phyloP scores from a whole-genome alignment of 768 basidiomycete species.

The Jaapia argillacea region DNA sequence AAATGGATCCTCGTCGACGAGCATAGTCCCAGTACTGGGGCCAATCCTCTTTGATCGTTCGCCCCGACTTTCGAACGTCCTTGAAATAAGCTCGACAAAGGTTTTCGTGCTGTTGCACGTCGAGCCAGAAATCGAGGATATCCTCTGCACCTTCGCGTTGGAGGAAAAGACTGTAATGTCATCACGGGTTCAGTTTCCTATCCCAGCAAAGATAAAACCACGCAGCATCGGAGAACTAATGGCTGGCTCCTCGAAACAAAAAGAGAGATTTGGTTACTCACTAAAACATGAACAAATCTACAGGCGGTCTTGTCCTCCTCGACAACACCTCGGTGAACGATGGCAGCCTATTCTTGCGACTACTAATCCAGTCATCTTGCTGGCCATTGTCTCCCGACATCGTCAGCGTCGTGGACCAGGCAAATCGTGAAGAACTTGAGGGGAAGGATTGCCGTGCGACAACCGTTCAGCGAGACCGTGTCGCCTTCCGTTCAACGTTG shows the following conservation, averaged over 20 bases:
- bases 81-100: constrained; percentile 98
- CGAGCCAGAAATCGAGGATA: constrained; percentile 96
- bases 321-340: constrained; percentile 88
- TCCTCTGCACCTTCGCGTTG: constrained; percentile 96
- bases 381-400: constrained; percentile 20
- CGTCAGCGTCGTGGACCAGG: neutral
- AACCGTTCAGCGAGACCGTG: too few species aligned
- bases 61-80: constrained; percentile 91
- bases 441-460: too few species aligned
- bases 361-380: constrained; percentile 68
- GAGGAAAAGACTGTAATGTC: constrained; percentile 66
- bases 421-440: too few species aligned
- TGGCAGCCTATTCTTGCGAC: constrained; percentile 70
- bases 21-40: constrained; percentile 97
- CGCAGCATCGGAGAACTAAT: constrained; percentile 4
- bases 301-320: constrained; percentile 84
- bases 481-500: too few species aligned
- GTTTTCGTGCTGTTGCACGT: constrained; percentile 99
- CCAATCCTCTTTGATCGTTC: constrained; percentile 94
- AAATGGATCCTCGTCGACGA: constrained; percentile 83
- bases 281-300: constrained; percentile 99
- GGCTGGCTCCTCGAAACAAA: constrained; percentile 5
- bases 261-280: constrained; percentile 32
- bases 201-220: neutral
- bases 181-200: neutral